Base-by-base conservation (phyloP, 805 yeast genomes). In the Isabelozyma pseudorhagii region DNA sequence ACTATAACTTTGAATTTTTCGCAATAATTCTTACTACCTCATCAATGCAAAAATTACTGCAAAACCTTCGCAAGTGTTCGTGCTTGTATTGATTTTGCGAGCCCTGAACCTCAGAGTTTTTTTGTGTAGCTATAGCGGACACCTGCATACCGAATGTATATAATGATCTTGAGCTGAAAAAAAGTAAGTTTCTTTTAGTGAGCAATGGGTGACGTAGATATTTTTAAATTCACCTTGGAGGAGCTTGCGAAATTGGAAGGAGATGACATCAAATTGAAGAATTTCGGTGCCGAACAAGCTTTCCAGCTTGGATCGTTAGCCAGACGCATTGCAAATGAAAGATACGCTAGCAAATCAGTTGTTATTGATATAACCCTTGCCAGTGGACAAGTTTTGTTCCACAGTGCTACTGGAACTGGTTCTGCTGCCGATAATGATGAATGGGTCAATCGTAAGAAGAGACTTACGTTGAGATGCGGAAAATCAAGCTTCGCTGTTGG, bases 381-480 rank as follows among this genome's bases (percentile, higher is more conserved):
- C 4, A 63, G 68, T 21, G 82, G 82, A 4, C 80, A 76, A 40
- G 68, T 69, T 13, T 57, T 80, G 34, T 81, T 79, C 68, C 80
- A 79, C 51, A 54, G 76, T 5, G 67, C 63, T 21, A 65, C 73
- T 14, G 64, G 59, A 11, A 54, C 62, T 9, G 78, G 76, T 1
- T 62, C 77, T 10, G 55, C 67, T 9, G 62, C 67, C n/a, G 85
- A 80, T 54, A 81, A 82, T 51, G 85, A 81, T 50, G 55, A 60
- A 31, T 82, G 85, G 84, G 74, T 81, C 29, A 59, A 60, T 27
- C 68, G 83, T 56, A 82, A 82, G 63, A 67, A 67, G 57, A 76
- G 67, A 47, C 70, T 82, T 5, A 83, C 73, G 1, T 56, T 72
- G 45, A 71, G 83, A 57, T 78, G 75, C 52, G 76, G 75, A 18